Evolutionary conservation across 192 early-diverging fungal species (phyloP), one percentile per base, ranked within the genome.

Genomic region (Umbelopsis sp.): DNA sequence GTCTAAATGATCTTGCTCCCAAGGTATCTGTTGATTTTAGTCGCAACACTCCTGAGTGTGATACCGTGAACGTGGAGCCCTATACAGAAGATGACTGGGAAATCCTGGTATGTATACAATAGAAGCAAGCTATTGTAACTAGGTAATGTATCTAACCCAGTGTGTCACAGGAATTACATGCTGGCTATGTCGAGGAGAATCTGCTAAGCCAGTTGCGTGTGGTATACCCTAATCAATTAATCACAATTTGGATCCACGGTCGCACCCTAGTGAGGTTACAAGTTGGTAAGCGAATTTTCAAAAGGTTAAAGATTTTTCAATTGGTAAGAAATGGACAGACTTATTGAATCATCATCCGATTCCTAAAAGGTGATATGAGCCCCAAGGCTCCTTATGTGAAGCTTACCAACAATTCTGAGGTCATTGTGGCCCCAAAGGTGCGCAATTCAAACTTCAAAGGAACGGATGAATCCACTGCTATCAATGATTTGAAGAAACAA

Each of bases 61-160:
- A 80, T 12, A 80, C 83, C 41, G 89, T 91, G 0, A 78, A 86
- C 69, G 91, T 93, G 25, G 93, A 89, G 52, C 91, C 92, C 0
- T 80, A 78, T 52, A 82, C 82, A 8, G 85, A 86, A 41, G 91
- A 94, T 62, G 92, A 94, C 76, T 94, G 91, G 91, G 92, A 94
- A 77, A 92, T 94, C 51, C 66, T 94, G 77, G 86, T 86, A 83
- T 68, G 78, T 25, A 36, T 24, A 31, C 10, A 47, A 5, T 25
- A 25, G 32, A 45, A n/a, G 49, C 2, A n/a, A 36, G n/a, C 6
- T n/a, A 50, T 43, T 29, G 38, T 65, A 12, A 36, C 12, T 17
- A 54, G 32, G 7, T 12, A 10, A 12, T 25, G 32, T 8, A 20
- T 20, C 17, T 65, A 10, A 59, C 43, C 38, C 0, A 17, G 20